These are phyloP conservation scores for Alternaria triticimaculans DNA, from an alignment of 2,329 filamentous ascomycete species.

Conservation along the genomic window DNA sequence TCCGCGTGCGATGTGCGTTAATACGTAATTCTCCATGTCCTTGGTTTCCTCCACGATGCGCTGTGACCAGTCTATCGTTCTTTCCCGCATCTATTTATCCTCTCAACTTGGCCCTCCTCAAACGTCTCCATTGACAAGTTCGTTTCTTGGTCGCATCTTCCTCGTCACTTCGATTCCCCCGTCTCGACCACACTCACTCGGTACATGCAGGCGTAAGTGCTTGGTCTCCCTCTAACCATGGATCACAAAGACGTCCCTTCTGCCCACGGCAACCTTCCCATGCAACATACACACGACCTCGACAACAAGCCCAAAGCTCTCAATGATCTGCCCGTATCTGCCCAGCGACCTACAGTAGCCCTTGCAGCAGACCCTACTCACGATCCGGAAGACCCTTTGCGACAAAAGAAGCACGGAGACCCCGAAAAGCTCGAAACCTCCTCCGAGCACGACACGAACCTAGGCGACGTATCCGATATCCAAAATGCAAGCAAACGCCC, in stretches of 20 bases:
- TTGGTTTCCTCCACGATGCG: constrained; percentile 6
- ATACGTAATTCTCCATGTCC: constrained; percentile 21
- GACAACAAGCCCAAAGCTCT: constrained; percentile 23
- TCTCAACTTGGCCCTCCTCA: neutral
- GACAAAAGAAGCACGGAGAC: constrained; percentile 8
- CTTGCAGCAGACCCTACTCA: constrained; percentile 31
- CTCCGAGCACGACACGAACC: constrained; percentile 27
- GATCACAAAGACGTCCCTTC: constrained; percentile 17
- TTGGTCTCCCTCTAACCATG: constrained; percentile 19
- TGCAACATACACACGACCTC: constrained; percentile 16
- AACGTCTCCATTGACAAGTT: neutral
- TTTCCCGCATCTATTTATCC: neutral
- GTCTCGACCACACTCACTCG: neutral
- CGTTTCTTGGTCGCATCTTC: neutral
- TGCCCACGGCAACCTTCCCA: constrained; percentile 18
- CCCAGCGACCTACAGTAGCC: constrained; percentile 26
- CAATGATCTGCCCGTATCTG: constrained; percentile 19
- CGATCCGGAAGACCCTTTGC: constrained; percentile 24
- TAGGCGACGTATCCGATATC: constrained; percentile 32
- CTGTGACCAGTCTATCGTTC: constrained; percentile 3
- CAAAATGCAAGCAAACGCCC: constrained; percentile 30
- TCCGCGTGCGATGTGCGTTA: neutral
- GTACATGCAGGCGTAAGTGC: constrained; percentile 18
- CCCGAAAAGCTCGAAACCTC: constrained; percentile 25
- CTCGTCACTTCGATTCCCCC: neutral